These are phyloP conservation scores for Fusarium stilboides DNA, from an alignment of 2,329 filamentous ascomycete species.

Conservation along the genomic window DNA sequence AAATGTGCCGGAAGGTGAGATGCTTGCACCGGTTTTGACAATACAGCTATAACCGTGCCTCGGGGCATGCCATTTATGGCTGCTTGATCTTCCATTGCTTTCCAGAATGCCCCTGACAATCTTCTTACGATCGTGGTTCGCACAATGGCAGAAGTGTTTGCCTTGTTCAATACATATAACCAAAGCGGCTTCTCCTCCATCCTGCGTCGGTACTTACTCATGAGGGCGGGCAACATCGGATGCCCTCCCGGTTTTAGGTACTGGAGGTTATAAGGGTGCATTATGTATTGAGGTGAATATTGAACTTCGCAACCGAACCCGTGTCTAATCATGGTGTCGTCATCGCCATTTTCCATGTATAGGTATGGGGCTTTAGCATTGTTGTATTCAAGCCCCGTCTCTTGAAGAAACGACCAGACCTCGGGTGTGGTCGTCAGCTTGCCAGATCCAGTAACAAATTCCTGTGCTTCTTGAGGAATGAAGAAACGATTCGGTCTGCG, in stretches of 20 bases:
- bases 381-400: constrained; percentile 46
- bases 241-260: constrained; percentile 55
- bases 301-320: constrained; percentile 46
- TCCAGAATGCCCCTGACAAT: constrained; percentile 49
- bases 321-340: constrained; percentile 25
- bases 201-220: constrained; percentile 49
- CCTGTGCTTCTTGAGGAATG: constrained; percentile 40
- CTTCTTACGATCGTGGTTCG: constrained; percentile 46
- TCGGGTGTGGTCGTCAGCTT: constrained; percentile 51
- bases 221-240: constrained; percentile 49
- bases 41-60: constrained; percentile 41
- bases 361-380: constrained; percentile 41
- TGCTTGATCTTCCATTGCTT: constrained; percentile 49
- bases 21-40: constrained; percentile 37
- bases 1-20: constrained; percentile 41
- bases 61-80: constrained; percentile 26
- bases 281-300: constrained; percentile 51
- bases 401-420: constrained; percentile 49
- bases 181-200: constrained; percentile 52
- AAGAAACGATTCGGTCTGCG: constrained; percentile 9
- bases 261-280: constrained; percentile 53
- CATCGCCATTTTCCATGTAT: constrained; percentile 24
- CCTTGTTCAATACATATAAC: constrained; percentile 47
- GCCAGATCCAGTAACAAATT: constrained; percentile 45
- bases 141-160: constrained; percentile 45